Evolutionary conservation across 116 monocot species (phyloP).

Genomic region (Cymodocea nodosa): DNA sequence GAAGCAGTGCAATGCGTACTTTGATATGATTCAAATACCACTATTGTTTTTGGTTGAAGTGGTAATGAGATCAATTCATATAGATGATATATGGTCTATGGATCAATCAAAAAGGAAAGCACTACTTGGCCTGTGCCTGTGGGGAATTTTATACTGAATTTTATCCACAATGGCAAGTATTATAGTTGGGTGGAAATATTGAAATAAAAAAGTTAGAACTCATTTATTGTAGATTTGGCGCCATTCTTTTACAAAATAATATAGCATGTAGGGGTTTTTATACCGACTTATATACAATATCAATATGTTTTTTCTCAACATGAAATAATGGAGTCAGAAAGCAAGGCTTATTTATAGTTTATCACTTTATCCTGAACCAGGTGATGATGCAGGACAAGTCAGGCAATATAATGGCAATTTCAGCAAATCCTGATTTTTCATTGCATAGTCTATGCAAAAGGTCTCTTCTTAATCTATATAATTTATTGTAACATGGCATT

Average conservation of each 20-base stretch:
- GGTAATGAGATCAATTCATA: neutral
- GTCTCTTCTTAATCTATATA: slow-evolving; percentile 14
- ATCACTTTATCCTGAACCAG: slow-evolving; percentile 23
- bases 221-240: too few species aligned
- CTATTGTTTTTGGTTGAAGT: neutral
- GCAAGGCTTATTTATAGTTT: neutral
- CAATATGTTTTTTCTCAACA: too few species aligned
- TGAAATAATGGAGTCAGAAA: neutral
- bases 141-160: neutral
- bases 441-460: slow-evolving; percentile 26
- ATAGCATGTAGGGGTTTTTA: too few species aligned
- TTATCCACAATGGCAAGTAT: neutral
- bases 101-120: too few species aligned
- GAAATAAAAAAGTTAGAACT: neutral
- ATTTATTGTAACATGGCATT: neutral
- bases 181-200: neutral
- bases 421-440: slow-evolving; percentile 25
- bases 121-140: too few species aligned
- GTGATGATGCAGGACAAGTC: slow-evolving; percentile 12
- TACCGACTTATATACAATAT: too few species aligned
- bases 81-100: too few species aligned
- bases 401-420: slow-evolving; percentile 18
- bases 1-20: too few species aligned
- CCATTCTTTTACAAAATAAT: too few species aligned
- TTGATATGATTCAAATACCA: too few species aligned